Conservation (phyloP, 768 basidiomycete species). For the Psilocybe cyanescens region DNA sequence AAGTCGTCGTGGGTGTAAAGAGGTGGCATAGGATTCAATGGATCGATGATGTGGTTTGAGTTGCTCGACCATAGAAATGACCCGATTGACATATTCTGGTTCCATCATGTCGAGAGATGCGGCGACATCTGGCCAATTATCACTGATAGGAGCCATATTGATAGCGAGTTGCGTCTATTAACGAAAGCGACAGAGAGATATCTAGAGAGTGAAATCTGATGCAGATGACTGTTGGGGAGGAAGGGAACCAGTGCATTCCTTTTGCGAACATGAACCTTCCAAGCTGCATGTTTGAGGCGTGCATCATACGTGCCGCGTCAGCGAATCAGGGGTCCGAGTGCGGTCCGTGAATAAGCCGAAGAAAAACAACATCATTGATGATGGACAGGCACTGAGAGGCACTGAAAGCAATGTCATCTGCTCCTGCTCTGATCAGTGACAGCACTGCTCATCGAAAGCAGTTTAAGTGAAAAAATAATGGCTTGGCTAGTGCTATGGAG, state of each 20-base stretch:
- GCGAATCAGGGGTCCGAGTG: constrained; percentile 20
- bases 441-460: neutral
- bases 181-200: neutral
- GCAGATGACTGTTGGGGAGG: constrained; percentile 8
- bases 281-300: constrained; percentile 29
- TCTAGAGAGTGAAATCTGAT: constrained; percentile 2
- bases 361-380: neutral
- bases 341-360: constrained; percentile 27
- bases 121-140: constrained; percentile 40
- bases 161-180: neutral
- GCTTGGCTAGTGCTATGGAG: neutral
- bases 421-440: neutral
- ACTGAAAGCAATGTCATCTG: neutral
- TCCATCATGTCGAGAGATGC: constrained; percentile 39
- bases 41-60: constrained; percentile 32
- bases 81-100: constrained; percentile 35
- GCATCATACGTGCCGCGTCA: constrained; percentile 21
- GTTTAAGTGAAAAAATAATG: neutral
- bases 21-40: constrained; percentile 38
- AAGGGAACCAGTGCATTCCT: constrained; percentile 17
- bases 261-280: constrained; percentile 11
- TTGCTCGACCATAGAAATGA: constrained; percentile 39
- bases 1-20: constrained; percentile 33
- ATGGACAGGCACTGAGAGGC: neutral
- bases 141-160: constrained; percentile 38